A percentile compares a stretch with the other conserved stretches of the same genome.
Conservation (phyloP, 768 basidiomycete species). For the Lentinula sp. region DNA sequence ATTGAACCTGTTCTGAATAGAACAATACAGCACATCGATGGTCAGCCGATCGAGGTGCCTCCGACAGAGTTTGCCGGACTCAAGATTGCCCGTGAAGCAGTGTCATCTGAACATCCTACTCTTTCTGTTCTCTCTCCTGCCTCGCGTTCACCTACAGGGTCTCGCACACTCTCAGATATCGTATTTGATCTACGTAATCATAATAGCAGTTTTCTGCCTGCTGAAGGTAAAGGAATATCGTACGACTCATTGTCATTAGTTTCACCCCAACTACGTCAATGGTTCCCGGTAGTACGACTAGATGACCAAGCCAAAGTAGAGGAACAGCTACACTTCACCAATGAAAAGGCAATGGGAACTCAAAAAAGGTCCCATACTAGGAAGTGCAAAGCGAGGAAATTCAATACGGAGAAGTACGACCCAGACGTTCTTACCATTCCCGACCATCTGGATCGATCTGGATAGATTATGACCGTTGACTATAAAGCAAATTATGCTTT, state of each 20-base stretch:
- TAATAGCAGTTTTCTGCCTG: background rate
- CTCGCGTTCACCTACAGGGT: background rate
- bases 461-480: too few species aligned
- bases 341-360: background rate
- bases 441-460: too few species aligned
- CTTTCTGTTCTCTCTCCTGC: background rate
- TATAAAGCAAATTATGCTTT: background rate
- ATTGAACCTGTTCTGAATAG: background rate
- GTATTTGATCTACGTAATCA: background rate
- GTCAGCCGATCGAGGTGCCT: background rate
- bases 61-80: background rate
- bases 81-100: background rate
- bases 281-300: background rate
- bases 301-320: background rate
- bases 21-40: background rate
- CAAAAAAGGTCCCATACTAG: background rate
- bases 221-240: background rate
- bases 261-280: background rate
- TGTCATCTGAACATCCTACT: background rate
- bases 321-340: background rate
- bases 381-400: background rate
- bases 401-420: background rate
- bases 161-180: background rate
- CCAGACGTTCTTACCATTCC: background rate
- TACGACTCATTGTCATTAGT: background rate